Base-by-base conservation (phyloP, 495 filamentous ascomycete species). In the Penicillium manginii region DNA sequence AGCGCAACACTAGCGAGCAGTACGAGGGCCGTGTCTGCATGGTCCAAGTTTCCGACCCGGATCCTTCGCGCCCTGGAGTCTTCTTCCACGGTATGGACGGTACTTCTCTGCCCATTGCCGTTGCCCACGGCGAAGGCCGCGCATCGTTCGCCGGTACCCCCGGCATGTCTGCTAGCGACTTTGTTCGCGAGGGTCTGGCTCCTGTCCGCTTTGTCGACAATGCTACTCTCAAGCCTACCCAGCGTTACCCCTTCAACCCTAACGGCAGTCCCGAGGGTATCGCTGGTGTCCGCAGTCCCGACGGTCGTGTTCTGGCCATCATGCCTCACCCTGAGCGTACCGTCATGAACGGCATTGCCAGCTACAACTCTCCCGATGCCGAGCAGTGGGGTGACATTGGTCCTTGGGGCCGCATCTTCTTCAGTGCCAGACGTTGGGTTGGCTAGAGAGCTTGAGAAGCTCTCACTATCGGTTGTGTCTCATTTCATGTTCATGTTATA, bases 291-390 rank as follows among this genome's bases (percentile, higher is more conserved):
- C 82, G 86, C 46, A 93, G 83, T 63, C 78, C 75, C 51, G 88
- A 97, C 69, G 94, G 94, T 2, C 84, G 94, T 59, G 91, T 96
- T 1, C 65, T 98, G 64, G 93, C 91, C 10, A 86, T 97, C 78
- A 98, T 98, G 93, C 94, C 94, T 64, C 93, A 97, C 76, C 92
- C 93, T 9, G 93, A 98, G 77, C 83, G 93, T 6, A 96, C 92
- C n/a, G 83, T 96, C 32, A 73, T 97, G 78, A 86, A 81, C 58
- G 90, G 92, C 60, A 87, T 92, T 61, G 88, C 81, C 32, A 93
- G 90, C 69, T 97, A 86, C 65, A 69, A 89, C 49, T 89, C 91
- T 11, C 70, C 78, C 29, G 79, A 83, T 67, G 74, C 85, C 19
- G 84, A 85, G 62, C 80, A 90, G 61, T 91, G 90, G 87, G 91